These are phyloP conservation scores for Lentinula novae-zelandiae DNA, from an alignment of 1,284 basidiomycete genomes.

Conservation along the genomic window DNA sequence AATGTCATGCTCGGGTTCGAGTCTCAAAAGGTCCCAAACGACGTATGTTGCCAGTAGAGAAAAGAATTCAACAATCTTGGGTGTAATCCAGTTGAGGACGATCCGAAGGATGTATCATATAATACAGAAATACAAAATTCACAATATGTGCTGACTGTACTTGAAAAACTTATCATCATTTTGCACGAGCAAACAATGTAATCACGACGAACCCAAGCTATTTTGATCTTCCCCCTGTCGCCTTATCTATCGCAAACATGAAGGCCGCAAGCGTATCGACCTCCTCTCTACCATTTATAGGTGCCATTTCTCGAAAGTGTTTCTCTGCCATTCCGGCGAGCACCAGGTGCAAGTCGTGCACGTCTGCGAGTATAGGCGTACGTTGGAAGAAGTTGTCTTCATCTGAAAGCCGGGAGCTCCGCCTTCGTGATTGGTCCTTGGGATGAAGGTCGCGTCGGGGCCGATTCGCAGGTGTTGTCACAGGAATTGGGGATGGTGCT, in stretches of 20 bases:
- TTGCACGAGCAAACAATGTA: no score
- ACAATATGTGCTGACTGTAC: no score
- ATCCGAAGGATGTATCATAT: no score
- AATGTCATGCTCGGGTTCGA: no score
- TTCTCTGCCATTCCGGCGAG: conserved; percentile 64
- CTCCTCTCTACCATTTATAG: conserved; percentile 62
- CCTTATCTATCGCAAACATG: conserved; percentile 64
- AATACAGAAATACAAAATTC: no score
- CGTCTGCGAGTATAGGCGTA: conserved; percentile 63
- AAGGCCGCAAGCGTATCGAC: conserved; percentile 77
- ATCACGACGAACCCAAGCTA: neutral
- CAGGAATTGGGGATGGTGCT: conserved; percentile 42
- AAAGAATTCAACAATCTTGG: no score
- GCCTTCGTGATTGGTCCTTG: conserved; percentile 50
- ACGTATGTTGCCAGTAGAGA: no score
- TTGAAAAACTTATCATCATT: no score
- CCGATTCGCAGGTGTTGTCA: conserved; percentile 57
- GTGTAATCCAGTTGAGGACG: no score
- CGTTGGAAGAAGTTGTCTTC: conserved; percentile 41
- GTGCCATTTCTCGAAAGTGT: conserved; percentile 58
- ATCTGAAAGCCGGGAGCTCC: conserved; percentile 66
- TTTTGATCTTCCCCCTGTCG: conserved; percentile 40
- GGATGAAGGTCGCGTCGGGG: conserved; percentile 52
- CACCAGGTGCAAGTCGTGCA: conserved; percentile 59
- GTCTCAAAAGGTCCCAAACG: no score